Conservation (phyloP, 352 stramenopile genomes). For the Phytophthora constricta region DNA sequence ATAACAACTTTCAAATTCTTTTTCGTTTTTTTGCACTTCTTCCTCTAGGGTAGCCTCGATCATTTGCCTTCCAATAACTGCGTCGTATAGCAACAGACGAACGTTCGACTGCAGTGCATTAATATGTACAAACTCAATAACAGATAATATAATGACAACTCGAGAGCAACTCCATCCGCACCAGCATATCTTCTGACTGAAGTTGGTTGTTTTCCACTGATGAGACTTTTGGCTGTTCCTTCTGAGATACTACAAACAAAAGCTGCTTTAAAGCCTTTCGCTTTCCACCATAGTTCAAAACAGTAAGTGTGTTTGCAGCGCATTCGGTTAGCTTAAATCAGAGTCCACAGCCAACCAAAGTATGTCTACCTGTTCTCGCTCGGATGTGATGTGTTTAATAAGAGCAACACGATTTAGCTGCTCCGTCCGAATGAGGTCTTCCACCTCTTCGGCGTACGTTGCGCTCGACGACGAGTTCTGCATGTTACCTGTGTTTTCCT, state of each 20-base stretch:
- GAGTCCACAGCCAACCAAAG: background rate
- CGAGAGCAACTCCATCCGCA: conserved; percentile 1
- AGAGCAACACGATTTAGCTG: conserved; percentile 57
- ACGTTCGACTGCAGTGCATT: conserved; percentile 37
- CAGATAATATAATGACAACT: background rate
- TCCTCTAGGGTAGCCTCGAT: conserved; percentile 65
- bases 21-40: conserved; percentile 48
- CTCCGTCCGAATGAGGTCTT: conserved; percentile 58
- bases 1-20: conserved; percentile 45
- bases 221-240: background rate
- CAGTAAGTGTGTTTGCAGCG: background rate
- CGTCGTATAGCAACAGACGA: conserved; percentile 69
- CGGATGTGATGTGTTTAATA: conserved; percentile 59
- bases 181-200: conserved; percentile 27
- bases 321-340: background rate
- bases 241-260: conserved; percentile 29
- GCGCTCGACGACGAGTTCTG: conserved; percentile 8
- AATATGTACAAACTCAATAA: background rate
- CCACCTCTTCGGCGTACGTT: conserved; percentile 49
- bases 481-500: conserved; percentile 13
- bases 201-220: conserved; percentile 33
- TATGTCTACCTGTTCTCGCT: conserved; percentile 64
- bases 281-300: conserved; percentile 19
- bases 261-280: conserved; percentile 63
- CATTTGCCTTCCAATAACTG: conserved; percentile 75